phyloP scores from a whole-genome alignment of 1,284 basidiomycete species.

The Austroboletus novae-zelandiae region DNA sequence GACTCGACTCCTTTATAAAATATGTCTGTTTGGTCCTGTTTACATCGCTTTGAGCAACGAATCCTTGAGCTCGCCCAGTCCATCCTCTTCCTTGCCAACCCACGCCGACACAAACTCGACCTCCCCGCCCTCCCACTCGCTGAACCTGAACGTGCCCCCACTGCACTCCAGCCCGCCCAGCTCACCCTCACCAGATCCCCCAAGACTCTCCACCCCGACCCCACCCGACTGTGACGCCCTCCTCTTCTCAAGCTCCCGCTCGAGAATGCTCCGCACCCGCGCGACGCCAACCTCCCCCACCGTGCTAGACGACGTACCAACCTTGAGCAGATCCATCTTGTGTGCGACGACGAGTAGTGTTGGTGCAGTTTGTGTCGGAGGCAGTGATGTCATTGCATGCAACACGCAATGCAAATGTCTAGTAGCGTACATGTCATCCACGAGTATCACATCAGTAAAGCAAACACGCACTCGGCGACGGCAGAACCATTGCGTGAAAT shows the following conservation, averaged over 20 bases:
- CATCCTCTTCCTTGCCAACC: conserved; percentile 39
- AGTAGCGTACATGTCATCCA: not conserved
- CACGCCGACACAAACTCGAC: conserved; percentile 63
- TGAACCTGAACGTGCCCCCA: conserved; percentile 61
- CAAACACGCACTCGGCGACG: conserved; percentile 72
- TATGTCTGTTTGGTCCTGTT: conserved; percentile 27
- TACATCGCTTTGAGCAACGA: conserved; percentile 46
- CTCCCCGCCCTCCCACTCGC: conserved; percentile 78
- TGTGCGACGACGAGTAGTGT: conserved; percentile 66
- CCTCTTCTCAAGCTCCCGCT: conserved; percentile 78
- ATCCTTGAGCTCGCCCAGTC: conserved; percentile 44
- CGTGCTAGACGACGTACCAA: conserved; percentile 42
- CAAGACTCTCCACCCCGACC: conserved; percentile 68
- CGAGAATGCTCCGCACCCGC: conserved; percentile 70
- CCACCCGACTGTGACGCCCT: conserved; percentile 58
- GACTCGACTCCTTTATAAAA: conserved; percentile 7
- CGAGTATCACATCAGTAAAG: not conserved
- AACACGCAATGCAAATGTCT: conserved; percentile 73
- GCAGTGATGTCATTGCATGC: conserved; percentile 65
- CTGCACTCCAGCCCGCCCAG: conserved; percentile 65
- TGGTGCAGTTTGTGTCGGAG: conserved; percentile 63
- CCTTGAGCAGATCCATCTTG: conserved; percentile 68
- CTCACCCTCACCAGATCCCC: conserved; percentile 59
- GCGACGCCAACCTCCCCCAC: conserved; percentile 56
- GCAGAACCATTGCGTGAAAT: conserved; percentile 67